Conservation (phyloP, 164 flowering plant genomes). For the Sextonia rubra region DNA sequence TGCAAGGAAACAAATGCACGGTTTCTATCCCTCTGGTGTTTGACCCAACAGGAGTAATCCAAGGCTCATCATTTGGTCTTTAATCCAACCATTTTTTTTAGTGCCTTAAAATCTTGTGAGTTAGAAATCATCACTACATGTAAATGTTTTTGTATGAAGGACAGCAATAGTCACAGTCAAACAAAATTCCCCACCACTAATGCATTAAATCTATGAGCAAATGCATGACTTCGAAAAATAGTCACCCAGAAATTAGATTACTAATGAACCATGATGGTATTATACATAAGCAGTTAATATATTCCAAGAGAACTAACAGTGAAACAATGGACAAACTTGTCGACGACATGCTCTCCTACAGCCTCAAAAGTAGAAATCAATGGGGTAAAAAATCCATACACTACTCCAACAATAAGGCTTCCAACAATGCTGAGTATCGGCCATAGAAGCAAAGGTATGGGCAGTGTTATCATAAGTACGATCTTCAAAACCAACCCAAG, state of each 20-base stretch:
- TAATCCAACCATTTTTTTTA: no score
- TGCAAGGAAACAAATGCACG: neutral
- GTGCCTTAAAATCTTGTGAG: no score
- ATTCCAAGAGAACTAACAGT: constrained; percentile 35
- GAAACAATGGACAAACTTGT: constrained; percentile 58
- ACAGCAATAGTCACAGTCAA: no score
- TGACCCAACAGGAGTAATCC: no score
- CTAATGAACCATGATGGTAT: neutral
- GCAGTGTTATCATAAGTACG: constrained; percentile 41
- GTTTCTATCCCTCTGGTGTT: no score
- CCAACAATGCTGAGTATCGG: constrained; percentile 60
- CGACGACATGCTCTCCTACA: constrained; percentile 43
- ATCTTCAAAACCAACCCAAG: constrained; percentile 64
- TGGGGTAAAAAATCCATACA: constrained; percentile 78
- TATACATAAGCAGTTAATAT: neutral
- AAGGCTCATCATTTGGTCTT: no score
- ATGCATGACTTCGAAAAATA: no score
- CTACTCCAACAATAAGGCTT: constrained; percentile 73
- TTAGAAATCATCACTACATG: no score
- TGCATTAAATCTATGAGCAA: neutral
- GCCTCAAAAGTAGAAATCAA: constrained; percentile 85
- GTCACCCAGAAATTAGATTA: neutral
- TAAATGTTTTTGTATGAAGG: no score
- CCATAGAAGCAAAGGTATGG: constrained; percentile 74
- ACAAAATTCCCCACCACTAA: neutral